These are phyloP conservation scores for Chlorokybus atmophyticus DNA, from an alignment of 139 green algal species.

Conservation along the genomic window DNA sequence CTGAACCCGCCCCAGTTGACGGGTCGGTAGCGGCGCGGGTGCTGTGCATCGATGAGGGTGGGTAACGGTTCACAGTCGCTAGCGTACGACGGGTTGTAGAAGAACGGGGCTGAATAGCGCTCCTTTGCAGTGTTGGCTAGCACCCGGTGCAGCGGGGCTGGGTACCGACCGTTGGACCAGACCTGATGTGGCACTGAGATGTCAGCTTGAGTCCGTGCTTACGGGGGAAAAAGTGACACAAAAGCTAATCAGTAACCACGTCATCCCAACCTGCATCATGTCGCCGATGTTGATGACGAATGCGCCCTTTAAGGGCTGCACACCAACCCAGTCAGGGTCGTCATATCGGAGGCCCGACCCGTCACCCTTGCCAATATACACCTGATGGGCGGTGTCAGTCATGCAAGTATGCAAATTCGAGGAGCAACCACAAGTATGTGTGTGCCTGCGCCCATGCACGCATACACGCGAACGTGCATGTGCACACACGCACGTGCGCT, in stretches of 20 bases:
- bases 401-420: too few relatives aligned
- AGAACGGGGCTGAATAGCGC: conserved; percentile 35
- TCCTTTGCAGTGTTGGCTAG: conserved; percentile 8
- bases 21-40: conserved; percentile 20
- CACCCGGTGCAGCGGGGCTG: conserved; percentile 35
- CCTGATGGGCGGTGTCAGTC: too few relatives aligned
- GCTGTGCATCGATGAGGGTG: background rate
- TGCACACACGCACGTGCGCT: too few relatives aligned
- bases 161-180: conserved; percentile 23
- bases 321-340: conserved; percentile 17
- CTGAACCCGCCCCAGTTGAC: conserved; percentile 36
- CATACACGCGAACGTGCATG: too few relatives aligned
- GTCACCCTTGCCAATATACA: too few relatives aligned
- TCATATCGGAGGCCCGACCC: too few relatives aligned
- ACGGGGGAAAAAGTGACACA: too few relatives aligned
- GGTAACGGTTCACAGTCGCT: conserved; percentile 16
- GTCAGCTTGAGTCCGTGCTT: too few relatives aligned
- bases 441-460: too few relatives aligned
- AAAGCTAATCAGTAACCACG: too few relatives aligned
- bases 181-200: too few relatives aligned
- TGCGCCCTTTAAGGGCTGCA: conserved; percentile 6
- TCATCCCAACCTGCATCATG: conserved; percentile 31
- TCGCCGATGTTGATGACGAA: conserved; percentile 40
- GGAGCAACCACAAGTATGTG: too few relatives aligned
- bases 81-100: conserved; percentile 35